A percentile compares a stretch with the other conserved stretches of the same genome.
These are phyloP conservation scores for Citrus hindsii DNA, from an alignment of 345 rosid genomes.

Conservation along the genomic window DNA sequence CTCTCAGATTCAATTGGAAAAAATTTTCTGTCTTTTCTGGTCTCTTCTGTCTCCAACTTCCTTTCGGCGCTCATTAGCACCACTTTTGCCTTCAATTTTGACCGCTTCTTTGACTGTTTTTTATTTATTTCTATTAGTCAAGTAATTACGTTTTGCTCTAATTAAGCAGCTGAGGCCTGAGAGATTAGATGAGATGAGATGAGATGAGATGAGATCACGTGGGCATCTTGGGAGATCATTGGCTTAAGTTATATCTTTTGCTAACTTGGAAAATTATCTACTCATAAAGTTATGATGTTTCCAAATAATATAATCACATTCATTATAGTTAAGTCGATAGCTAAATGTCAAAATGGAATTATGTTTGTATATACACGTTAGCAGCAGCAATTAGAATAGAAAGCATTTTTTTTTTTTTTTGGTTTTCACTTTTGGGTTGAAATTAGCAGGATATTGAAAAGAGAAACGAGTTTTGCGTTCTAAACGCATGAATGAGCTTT, in stretches of 20 bases:
- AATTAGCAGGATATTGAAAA: background rate
- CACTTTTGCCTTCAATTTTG: constrained; percentile 13
- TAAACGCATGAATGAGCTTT: background rate
- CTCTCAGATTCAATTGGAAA: constrained; percentile 14
- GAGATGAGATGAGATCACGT: background rate
- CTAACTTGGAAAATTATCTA: background rate
- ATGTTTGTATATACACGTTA: background rate
- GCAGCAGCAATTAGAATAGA: background rate
- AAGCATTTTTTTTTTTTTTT: background rate
- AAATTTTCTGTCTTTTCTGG: constrained; percentile 27
- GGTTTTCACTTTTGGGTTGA: too few species aligned
- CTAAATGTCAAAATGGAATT: background rate
- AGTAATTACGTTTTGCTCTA: too few species aligned
- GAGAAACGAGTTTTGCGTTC: background rate
- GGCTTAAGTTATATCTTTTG: background rate
- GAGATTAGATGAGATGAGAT: background rate
- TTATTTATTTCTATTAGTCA: background rate
- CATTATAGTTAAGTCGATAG: background rate
- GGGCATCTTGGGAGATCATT: background rate
- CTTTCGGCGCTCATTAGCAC: constrained; percentile 50
- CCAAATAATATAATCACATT: background rate
- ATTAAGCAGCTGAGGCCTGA: too few species aligned
- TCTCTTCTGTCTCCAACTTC: constrained; percentile 11
- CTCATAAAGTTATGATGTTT: background rate
- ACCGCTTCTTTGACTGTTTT: constrained; percentile 29